Conservation (phyloP, 306 rosid species). For the Vigna angularis region DNA sequence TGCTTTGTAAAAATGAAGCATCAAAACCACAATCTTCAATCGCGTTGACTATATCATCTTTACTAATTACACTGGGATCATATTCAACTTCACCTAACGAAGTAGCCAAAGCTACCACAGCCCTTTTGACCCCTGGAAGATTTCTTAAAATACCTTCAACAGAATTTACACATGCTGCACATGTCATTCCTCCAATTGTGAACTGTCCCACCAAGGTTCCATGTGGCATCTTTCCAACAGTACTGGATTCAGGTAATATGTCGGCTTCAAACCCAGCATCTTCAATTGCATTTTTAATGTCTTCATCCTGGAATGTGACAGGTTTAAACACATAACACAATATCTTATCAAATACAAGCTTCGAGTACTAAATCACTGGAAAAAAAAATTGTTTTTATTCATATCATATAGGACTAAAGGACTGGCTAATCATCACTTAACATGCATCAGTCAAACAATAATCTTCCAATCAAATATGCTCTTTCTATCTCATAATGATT, state of each 20-base stretch:
- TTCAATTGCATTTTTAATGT: conserved; percentile 87
- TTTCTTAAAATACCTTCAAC: conserved; percentile 86
- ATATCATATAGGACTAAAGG: neutral
- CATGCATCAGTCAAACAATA: neutral
- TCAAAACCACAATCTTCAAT: conserved; percentile 98
- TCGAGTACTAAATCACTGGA: conserved; percentile 13
- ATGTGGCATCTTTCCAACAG: conserved; percentile 60
- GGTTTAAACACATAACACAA: conserved; percentile 40
- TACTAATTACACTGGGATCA: conserved; percentile 69
- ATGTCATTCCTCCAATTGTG: conserved; percentile 96
- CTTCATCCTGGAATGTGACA: conserved; percentile 71
- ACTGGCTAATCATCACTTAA: neutral
- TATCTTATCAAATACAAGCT: conserved; percentile 34
- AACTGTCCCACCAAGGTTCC: conserved; percentile 85
- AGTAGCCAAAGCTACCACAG: conserved; percentile 94
- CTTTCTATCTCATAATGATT: too few species aligned
- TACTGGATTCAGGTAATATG: conserved; percentile 75
- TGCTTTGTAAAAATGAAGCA: conserved; percentile 84
- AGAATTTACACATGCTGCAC: conserved; percentile 98
- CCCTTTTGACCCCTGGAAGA: conserved; percentile 87
- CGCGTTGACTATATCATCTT: conserved; percentile 86
- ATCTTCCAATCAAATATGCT: conserved; percentile 24
- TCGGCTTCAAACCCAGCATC: conserved; percentile 99
- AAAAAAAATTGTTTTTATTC: conserved; percentile 16
- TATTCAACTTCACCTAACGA: conserved; percentile 94